These are phyloP conservation scores for Luvunga scandens DNA, from an alignment of 345 rosid species.

Conservation along the genomic window DNA sequence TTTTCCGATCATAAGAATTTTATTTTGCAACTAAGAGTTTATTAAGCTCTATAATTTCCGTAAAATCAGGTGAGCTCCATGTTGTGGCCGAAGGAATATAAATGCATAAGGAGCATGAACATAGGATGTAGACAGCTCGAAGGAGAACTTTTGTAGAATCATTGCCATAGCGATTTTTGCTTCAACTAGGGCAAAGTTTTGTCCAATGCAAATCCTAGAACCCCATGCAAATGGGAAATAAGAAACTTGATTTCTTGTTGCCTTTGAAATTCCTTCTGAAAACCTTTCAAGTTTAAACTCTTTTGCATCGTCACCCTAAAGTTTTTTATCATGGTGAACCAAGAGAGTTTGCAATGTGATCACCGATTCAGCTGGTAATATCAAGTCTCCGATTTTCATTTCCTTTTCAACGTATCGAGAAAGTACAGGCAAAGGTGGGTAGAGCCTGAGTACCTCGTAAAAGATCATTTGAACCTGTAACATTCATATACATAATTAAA, in stretches of 20 bases:
- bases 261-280: conserved; percentile 34
- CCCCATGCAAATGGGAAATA: conserved; percentile 30
- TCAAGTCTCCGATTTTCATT: conserved; percentile 21
- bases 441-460: conserved; percentile 25
- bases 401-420: conserved; percentile 12
- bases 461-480: conserved; percentile 19
- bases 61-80: conserved; percentile 45
- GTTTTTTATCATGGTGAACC: conserved; percentile 28
- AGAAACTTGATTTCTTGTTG: conserved; percentile 16
- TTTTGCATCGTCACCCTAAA: conserved; percentile 38
- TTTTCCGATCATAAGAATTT: too few relatives aligned
- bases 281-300: conserved; percentile 39
- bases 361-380: conserved; percentile 11
- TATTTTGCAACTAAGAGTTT: not conserved
- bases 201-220: conserved; percentile 32
- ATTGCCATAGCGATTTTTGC: conserved; percentile 21
- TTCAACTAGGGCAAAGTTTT: conserved; percentile 24
- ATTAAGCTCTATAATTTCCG: conserved; percentile 1
- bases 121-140: conserved; percentile 26
- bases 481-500: not conserved
- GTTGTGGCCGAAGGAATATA: conserved; percentile 40
- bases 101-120: conserved; percentile 24
- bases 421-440: conserved; percentile 13
- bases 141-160: conserved; percentile 16
- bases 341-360: not conserved